Evolutionary conservation across 805 yeast species (phyloP).

Genomic region (Nematodospora valgi): DNA sequence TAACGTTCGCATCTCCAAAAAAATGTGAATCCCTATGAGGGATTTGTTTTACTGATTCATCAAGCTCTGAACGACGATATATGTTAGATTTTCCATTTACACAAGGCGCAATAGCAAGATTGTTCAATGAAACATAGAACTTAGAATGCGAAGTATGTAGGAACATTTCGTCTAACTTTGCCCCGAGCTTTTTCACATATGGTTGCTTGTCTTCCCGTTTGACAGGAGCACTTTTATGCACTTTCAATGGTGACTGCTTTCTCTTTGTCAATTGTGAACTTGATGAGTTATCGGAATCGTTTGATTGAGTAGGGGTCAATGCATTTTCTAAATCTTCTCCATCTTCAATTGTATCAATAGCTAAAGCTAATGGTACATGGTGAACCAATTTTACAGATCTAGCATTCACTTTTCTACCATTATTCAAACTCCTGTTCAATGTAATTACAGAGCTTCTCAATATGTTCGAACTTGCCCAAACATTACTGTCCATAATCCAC

Average conservation of each 20-base stretch:
- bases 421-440: conserved; percentile 46
- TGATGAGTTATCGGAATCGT: conserved; percentile 8
- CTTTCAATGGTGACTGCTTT: not conserved
- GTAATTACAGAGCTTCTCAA: conserved; percentile 61
- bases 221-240: no score
- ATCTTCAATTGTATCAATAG: conserved; percentile 18
- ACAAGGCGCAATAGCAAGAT: conserved; percentile 76
- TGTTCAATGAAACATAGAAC: conserved; percentile 77
- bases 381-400: conserved; percentile 67
- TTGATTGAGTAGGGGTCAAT: conserved; percentile 15
- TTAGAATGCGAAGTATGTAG: conserved; percentile 80
- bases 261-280: conserved; percentile 4
- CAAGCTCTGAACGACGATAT: conserved; percentile 65
- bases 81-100: conserved; percentile 87
- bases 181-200: conserved; percentile 43
- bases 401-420: conserved; percentile 35
- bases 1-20: conserved; percentile 28
- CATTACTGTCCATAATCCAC: conserved; percentile 87
- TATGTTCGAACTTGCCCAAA: conserved; percentile 68
- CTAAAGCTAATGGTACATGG: conserved; percentile 70
- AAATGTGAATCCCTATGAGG: conserved; percentile 21
- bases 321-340: conserved; percentile 10
- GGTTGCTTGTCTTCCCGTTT: not conserved
- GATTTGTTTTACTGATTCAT: conserved; percentile 48
- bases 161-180: conserved; percentile 80